Percentiles rank a stretch among this genome's conserved stretches.
These are phyloP conservation scores for Plasmodium malariae DNA, from an alignment of 169 alveolate genomes.

Conservation along the genomic window DNA sequence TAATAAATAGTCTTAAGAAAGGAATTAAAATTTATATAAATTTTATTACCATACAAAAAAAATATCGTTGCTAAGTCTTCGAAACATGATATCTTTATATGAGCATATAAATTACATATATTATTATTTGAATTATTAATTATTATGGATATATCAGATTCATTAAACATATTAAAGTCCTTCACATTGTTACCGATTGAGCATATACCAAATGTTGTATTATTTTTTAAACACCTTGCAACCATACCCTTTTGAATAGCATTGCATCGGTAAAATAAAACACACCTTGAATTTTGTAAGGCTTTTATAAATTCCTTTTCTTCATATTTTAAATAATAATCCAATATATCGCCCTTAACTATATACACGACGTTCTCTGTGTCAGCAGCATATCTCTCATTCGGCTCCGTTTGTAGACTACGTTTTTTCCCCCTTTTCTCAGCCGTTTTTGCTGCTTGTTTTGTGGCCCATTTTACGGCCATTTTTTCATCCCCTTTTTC, in stretches of 20 bases:
- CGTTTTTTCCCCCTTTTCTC: too few species aligned
- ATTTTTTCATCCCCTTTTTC: too few species aligned
- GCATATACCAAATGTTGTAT: not conserved
- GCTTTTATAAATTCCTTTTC: conserved; percentile 2
- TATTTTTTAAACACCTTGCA: conserved; percentile 2
- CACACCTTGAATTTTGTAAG: not conserved
- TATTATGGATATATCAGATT: conserved; percentile 37
- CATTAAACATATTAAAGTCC: conserved; percentile 44
- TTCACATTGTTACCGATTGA: conserved; percentile 31
- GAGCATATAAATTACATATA: conserved; percentile 35
- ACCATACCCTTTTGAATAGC: conserved; percentile 32
- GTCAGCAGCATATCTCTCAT: too few species aligned
- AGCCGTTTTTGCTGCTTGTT: too few species aligned
- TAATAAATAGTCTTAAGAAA: conserved; percentile 16
- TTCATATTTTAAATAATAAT: conserved; percentile 24
- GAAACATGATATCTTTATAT: conserved; percentile 18
- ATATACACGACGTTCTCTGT: conserved; percentile 11
- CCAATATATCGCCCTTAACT: conserved; percentile 31
- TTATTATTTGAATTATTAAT: not conserved
- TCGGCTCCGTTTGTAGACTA: too few species aligned
- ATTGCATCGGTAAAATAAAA: conserved; percentile 30
- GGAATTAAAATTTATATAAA: conserved; percentile 19
- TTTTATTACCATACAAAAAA: conserved; percentile 34
- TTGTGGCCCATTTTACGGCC: too few species aligned
- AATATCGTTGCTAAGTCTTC: conserved; percentile 35